These are phyloP conservation scores for Dothideomycetes sp. DNA, from an alignment of 2,329 filamentous ascomycete species.

Conservation along the genomic window DNA sequence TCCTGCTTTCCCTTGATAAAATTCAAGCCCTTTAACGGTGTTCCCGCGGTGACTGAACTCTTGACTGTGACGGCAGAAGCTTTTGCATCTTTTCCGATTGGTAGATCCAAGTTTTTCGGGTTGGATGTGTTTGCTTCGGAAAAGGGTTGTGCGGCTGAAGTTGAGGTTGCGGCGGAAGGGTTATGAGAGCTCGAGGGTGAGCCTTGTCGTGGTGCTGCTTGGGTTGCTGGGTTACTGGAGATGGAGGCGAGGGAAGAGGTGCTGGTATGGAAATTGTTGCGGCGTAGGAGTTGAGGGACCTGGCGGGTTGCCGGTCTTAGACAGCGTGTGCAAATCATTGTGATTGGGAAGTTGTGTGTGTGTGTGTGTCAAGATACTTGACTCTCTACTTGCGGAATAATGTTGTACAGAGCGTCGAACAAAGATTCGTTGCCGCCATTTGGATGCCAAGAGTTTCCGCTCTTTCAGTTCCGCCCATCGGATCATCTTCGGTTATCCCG, in stretches of 20 bases:
- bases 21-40: constrained; percentile 63
- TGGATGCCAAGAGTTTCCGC: constrained; percentile 4
- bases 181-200: constrained; percentile 12
- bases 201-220: constrained; percentile 22
- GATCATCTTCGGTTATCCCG: constrained; percentile 15
- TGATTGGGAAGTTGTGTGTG: constrained; percentile 12
- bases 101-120: constrained; percentile 21
- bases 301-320: constrained; percentile 25
- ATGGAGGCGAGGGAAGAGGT: constrained; percentile 18
- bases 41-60: constrained; percentile 55
- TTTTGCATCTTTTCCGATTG: constrained; percentile 22
- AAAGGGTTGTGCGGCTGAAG: constrained; percentile 38
- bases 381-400: too few relatives aligned
- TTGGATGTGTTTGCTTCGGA: constrained; percentile 30
- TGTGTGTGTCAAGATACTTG: too few relatives aligned
- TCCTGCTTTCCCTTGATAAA: constrained; percentile 66
- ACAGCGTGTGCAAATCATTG: constrained; percentile 33
- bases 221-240: constrained; percentile 22
- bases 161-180: constrained; percentile 34
- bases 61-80: constrained; percentile 21
- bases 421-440: constrained; percentile 7
- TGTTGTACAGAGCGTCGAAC: too few relatives aligned
- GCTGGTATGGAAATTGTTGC: constrained; percentile 10
- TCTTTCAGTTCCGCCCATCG: constrained; percentile 5
- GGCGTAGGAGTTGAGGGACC: neutral